Evolutionary conservation across 164 flowering plant genomes (phyloP), one percentile per base, ranked within the genome.

Genomic region (Warburgia ugandensis): DNA sequence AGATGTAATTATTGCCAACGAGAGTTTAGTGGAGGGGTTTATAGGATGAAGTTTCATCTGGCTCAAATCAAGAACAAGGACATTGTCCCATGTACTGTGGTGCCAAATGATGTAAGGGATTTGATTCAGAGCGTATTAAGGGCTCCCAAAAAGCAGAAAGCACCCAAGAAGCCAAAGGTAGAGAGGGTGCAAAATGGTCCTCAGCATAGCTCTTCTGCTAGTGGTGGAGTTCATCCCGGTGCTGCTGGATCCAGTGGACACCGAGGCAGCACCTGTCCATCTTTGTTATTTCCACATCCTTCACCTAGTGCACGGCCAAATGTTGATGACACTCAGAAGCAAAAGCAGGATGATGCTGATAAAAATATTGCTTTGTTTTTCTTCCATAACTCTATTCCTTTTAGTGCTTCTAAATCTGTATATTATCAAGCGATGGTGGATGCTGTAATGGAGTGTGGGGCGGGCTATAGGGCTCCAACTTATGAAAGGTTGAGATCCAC

Each of bases 11-110:
- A 83, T 58, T 83, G 85, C 52, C 77, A 68, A 10, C 53, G 80
- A 55, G 83, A 77, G 48, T 83, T 79, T 58, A 77, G 83, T 63
- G 81, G 90, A 54, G 85, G 90, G 30, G 85, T 83, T 45, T 83
- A 83, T 52, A 58, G 90, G 53, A 79, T 83, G 83, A 83, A 83
- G 45, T 79, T 79, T 60, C 85, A 79, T 69, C 68, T 83, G 48
- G 90, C 85, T 48, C 89, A 79, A 67, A 79, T 79, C 31, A 77
- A 74, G 61, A 79, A 83, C 68, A 79, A 79, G 64, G 85, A 79
- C 51, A 76, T 79, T 23, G 72, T 77, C 23, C 83, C 85, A 8
- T 83, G 90, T 41, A 30, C 83, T 9, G 78, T 79, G 60, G 90
- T 83, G 30, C 83, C 85, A 13, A 59, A 65, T 66, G 76, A 74